Evolutionary conservation across 2,329 filamentous ascomycete species (phyloP), one percentile per base, ranked within the genome.

Genomic region (Xylaria sp.): DNA sequence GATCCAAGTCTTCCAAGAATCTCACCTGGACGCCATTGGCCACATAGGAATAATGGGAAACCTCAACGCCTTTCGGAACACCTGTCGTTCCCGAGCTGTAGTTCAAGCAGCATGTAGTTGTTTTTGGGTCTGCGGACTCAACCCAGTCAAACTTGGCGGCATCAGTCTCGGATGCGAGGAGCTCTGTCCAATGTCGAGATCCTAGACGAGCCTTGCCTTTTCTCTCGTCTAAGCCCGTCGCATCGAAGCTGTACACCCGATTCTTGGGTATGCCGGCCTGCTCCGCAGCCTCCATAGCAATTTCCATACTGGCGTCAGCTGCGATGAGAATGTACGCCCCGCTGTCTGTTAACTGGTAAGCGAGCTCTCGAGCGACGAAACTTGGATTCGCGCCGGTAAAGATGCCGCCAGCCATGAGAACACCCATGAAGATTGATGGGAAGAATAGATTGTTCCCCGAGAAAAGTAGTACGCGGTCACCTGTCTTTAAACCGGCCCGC

Each of bases 71-170:
- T 78, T 97, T 97, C 10, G 93, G 92, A 4, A 93, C 85, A 6
- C 93, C 93, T 0, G 93, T 97, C 0, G 92, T 94, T 11, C 93
- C 89, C 36, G 87, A 90, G 71, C 89, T 92, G 80, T 95, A 97
- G 79, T 97, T 96, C 70, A 97, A 86, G 28, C 88, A 90, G 72
- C 90, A 88, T 0, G 88, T 87, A 5, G 85, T 84, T 28, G 81
- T 78, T 66, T 84, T 84, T 1, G 87, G 80, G 48, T 86, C 82
- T 0, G 81, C 78, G 0, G 83, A 84, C 66, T 89, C 84, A 17
- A 86, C 78, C 92, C 93, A 96, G 57, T 81, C 79, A 77, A 91
- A 94, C 2, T 75, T 76, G 2, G 82, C 79, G 1, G 87, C 91
- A 48, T 87, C 74, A 1, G 65, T 59, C 44, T 73, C 54, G 2